Percentiles rank a stretch among this genome's conserved stretches.
Evolutionary conservation across 306 rosid genomes (phyloP).

Genomic region (Prunus campanulata): DNA sequence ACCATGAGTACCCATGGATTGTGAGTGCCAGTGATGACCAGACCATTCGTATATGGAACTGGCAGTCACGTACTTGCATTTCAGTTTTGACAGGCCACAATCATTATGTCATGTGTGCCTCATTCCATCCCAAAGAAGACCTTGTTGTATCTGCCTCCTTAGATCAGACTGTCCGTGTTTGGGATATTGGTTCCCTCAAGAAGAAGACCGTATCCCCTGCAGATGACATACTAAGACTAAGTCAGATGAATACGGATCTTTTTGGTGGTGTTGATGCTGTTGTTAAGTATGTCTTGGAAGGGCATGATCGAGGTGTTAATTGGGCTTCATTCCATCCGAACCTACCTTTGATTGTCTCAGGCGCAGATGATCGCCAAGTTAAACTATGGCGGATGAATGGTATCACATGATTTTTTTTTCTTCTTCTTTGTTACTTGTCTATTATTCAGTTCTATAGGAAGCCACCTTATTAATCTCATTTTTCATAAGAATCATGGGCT

Average conservation of each 20-base stretch:
- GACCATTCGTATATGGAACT: conserved; percentile 97
- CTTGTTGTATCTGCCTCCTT: conserved; percentile 92
- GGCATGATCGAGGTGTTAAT: conserved; percentile 97
- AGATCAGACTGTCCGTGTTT: conserved; percentile 97
- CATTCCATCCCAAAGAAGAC: conserved; percentile 93
- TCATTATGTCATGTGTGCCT: conserved; percentile 97
- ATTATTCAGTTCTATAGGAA: background rate
- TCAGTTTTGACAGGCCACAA: conserved; percentile 97
- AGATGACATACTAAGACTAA: conserved; percentile 80
- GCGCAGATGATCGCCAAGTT: conserved; percentile 97
- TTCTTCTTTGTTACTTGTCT: background rate
- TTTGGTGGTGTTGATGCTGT: conserved; percentile 94
- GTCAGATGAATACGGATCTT: conserved; percentile 96
- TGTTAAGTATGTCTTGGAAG: conserved; percentile 94
- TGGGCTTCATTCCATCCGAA: conserved; percentile 98
- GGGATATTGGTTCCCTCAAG: conserved; percentile 92
- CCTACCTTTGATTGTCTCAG: conserved; percentile 91
- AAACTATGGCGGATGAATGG: conserved; percentile 98
- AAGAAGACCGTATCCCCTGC: conserved; percentile 92
- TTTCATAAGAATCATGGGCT: background rate
- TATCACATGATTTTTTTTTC: conserved; percentile 10
- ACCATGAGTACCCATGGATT: conserved; percentile 94
- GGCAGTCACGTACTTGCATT: conserved; percentile 97
- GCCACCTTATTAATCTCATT: background rate
- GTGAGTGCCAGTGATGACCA: conserved; percentile 99